Percentiles rank a stretch among this genome's conserved stretches.
phyloP scores from a whole-genome alignment of 2,329 filamentous ascomycete genomes.

The Aspergillus uvarum region DNA sequence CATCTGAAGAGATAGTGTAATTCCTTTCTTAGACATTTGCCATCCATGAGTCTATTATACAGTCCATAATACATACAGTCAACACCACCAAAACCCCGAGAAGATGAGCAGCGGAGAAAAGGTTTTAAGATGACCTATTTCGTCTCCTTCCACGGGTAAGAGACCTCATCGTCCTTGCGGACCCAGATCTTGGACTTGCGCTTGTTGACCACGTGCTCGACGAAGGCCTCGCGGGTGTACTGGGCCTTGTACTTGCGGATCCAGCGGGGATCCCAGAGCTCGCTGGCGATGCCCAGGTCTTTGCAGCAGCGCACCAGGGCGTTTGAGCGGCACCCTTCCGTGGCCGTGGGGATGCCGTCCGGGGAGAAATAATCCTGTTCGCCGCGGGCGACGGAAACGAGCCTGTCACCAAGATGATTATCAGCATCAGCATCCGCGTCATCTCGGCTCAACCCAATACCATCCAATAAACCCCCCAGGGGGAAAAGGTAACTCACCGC shows the following conservation, averaged over 20 bases:
- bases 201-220: slow-evolving; percentile 82
- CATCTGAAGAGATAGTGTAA: no score
- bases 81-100: neutral
- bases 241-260: slow-evolving; percentile 78
- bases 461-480: neutral
- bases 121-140: slow-evolving; percentile 17
- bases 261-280: slow-evolving; percentile 94
- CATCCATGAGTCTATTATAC: neutral
- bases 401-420: slow-evolving; percentile 51
- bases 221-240: slow-evolving; percentile 77
- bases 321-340: slow-evolving; percentile 96
- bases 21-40: neutral
- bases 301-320: slow-evolving; percentile 98
- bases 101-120: neutral
- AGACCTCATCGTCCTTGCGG: slow-evolving; percentile 75
- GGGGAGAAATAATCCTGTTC: slow-evolving; percentile 92
- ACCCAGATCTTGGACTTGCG: slow-evolving; percentile 86
- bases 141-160: slow-evolving; percentile 61
- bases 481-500: slow-evolving; percentile 55
- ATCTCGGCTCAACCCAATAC: neutral
- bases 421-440: slow-evolving; percentile 2
- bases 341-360: slow-evolving; percentile 87
- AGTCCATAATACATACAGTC: neutral
- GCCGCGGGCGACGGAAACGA: slow-evolving; percentile 87
- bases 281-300: slow-evolving; percentile 88